These are phyloP conservation scores for Tricholoma bakamatsutake DNA, from an alignment of 768 basidiomycete genomes.

Conservation along the genomic window DNA sequence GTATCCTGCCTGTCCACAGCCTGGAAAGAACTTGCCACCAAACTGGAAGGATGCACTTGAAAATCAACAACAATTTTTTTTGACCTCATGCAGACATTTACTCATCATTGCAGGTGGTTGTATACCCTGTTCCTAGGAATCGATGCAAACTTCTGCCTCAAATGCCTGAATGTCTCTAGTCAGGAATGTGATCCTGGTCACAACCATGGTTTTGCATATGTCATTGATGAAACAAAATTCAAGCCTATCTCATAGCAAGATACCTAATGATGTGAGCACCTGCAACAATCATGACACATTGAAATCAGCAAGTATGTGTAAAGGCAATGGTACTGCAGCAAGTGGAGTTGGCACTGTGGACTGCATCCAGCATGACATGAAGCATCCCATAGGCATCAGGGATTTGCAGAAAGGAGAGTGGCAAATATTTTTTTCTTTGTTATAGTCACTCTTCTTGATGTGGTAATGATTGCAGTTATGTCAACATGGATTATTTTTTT, in stretches of 20 bases:
- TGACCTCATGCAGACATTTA: neutral
- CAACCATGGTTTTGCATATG: too few species aligned
- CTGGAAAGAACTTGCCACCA: slow-evolving; percentile 15
- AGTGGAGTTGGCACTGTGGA: slow-evolving; percentile 1
- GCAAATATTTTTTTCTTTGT: neutral
- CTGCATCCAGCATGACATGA: slow-evolving; percentile 12
- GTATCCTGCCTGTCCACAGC: slow-evolving; percentile 13
- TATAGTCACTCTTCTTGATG: neutral
- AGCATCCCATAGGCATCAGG: slow-evolving; percentile 2
- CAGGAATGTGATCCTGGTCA: slow-evolving; percentile 10
- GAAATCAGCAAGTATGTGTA: neutral
- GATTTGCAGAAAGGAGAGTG: slow-evolving; percentile 1
- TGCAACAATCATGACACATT: too few species aligned
- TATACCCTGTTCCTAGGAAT: too few species aligned
- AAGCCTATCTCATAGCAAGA: slow-evolving; percentile 2
- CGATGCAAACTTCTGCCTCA: slow-evolving; percentile 15
- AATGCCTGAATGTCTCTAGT: slow-evolving; percentile 12
- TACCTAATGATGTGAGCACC: too few species aligned
- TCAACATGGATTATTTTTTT: slow-evolving; percentile 23
- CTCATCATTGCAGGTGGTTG: neutral
- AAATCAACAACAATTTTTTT: neutral
- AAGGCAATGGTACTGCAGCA: slow-evolving; percentile 10
- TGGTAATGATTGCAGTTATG: neutral
- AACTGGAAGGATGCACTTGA: slow-evolving; percentile 13
- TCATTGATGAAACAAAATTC: slow-evolving; percentile 2